Evolutionary conservation across 2,329 filamentous ascomycete genomes (phyloP), one percentile per base, ranked within the genome.

Genomic region (Claviceps humidiphila): DNA sequence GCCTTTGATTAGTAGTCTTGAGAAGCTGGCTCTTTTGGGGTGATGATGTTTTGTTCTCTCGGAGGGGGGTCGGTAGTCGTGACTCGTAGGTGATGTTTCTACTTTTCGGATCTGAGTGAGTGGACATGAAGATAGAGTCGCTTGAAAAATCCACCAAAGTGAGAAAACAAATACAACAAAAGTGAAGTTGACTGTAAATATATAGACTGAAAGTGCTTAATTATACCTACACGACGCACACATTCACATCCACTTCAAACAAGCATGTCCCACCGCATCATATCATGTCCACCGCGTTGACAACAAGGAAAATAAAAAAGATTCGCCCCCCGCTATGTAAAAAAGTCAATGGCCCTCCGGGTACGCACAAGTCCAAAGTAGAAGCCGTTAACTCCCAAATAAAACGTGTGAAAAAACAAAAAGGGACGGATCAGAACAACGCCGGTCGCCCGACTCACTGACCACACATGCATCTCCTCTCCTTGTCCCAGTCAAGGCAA

Each of bases 21-120:
- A 73, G 61, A 76, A 69, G 62, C 58, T 81, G 50, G 70, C 72
- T 14, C 61, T 81, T 22, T 57, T 81, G 41, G 76, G 75, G 5
- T 75, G 24, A 47, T 20, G 8, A 11, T 34, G 9, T 34, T 34
- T 11, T 34, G 9, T 34, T 34, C 30, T 34, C 30, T 34, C 30
- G 30, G 30, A 11, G 11, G 30, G 9, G 30, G 30, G 9, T 11
- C 11, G 9, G 9, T 34, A 34, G 30, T 34, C 30, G 26, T 20
- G 2, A 2, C 20, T 4, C 3, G 24, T 11, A 34, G 30, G 30
- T 9, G 30, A 11, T 11, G 9, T 34, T 11, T 34, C 30, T 34
- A 11, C 9, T 34, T 11, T 34, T 34, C 30, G 30, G 3, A 34
- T 34, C 11, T 9, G 9, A 34, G 30, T 9, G 9, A 34, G 30